Base-by-base conservation (phyloP, 202 grass and related monocot genomes). In the Carex arenaria region DNA sequence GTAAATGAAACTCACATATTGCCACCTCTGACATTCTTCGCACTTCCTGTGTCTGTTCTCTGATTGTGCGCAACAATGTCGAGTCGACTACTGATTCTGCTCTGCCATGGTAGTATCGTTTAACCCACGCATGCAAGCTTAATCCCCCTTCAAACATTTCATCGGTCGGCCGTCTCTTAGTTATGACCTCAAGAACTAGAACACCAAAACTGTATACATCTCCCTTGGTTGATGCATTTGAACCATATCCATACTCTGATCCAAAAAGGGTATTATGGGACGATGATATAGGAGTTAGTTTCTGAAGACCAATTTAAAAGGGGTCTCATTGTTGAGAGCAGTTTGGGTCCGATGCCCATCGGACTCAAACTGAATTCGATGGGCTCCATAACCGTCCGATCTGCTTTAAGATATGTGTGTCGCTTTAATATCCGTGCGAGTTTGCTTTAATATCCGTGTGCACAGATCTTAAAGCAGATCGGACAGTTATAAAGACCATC, bases 161-260 rank as follows among this genome's bases (percentile, higher is more conserved):
- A 10, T 98, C 92, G 0, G 89, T 98, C 0, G 95, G 95, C 47
- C 83, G 87, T 83, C 28, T 93, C 57, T 80, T 90, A 59, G 95
- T 95, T 68, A 95, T 82, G 76, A 93, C 64, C 52, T 98, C 92
- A 31, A 95, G 88, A 72, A 98, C 87, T 61, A 95, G 63, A 63
- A 98, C 86, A 11, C 95, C 95, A 84, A 98, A 98, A 88, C 95
- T 98, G 88, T 93, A 98, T 31, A 95, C 91, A 83, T 98, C 95
- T 3, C 95, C 95, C 71, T 89, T 98, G 2, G 89, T 92, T 13
- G 92, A 91, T 62, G 92, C 86, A 74, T 75, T 89, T 12, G 92
- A 95, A 7, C 95, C 90, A n/a, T 91, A 98, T 63, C 89, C 95
- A 15, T 98, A 95, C 78, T 95, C 95, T 98, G 86, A 14, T 15